Evolutionary conservation across 2,329 filamentous ascomycete genomes (phyloP).

Genomic region (Cryoendolithus antarcticus): DNA sequence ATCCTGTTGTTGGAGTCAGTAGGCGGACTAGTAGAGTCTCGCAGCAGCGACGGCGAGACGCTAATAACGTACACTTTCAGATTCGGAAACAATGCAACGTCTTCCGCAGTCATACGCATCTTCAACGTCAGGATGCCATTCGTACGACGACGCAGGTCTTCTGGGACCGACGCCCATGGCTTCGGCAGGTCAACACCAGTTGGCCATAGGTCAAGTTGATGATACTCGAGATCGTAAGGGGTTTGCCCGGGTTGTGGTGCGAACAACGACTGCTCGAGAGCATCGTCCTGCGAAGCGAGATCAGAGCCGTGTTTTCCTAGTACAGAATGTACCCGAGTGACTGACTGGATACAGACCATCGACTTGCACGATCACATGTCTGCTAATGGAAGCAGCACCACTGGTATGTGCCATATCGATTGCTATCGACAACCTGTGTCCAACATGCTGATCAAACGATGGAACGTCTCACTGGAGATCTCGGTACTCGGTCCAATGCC

Average conservation of each 20-base stretch:
- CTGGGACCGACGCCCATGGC: slow-evolving; percentile 18
- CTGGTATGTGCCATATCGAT: too few relatives aligned
- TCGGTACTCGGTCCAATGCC: too few relatives aligned
- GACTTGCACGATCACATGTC: slow-evolving; percentile 20
- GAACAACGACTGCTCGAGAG: slow-evolving; percentile 17
- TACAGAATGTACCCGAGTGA: not conserved
- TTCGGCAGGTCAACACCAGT: slow-evolving; percentile 11
- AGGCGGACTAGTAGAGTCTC: not conserved
- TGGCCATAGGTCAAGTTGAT: slow-evolving; percentile 13
- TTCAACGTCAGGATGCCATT: slow-evolving; percentile 21
- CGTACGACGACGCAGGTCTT: slow-evolving; percentile 15
- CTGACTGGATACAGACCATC: slow-evolving; percentile 17
- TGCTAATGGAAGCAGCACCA: too few relatives aligned
- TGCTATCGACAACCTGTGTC: too few relatives aligned
- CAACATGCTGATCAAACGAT: too few relatives aligned
- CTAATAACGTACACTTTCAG: slow-evolving; percentile 17
- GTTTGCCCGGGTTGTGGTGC: slow-evolving; percentile 12
- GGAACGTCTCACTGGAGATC: too few relatives aligned
- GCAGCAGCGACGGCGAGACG: not conserved
- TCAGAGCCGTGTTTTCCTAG: not conserved
- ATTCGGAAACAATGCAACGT: slow-evolving; percentile 17
- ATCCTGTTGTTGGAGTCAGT: slow-evolving; percentile 10
- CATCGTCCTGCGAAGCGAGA: slow-evolving; percentile 9
- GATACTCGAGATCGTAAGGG: slow-evolving; percentile 15
- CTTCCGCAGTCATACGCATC: slow-evolving; percentile 16